phyloP scores from a whole-genome alignment of 2,329 filamentous ascomycete species.

The Tolypocladium tundrense region DNA sequence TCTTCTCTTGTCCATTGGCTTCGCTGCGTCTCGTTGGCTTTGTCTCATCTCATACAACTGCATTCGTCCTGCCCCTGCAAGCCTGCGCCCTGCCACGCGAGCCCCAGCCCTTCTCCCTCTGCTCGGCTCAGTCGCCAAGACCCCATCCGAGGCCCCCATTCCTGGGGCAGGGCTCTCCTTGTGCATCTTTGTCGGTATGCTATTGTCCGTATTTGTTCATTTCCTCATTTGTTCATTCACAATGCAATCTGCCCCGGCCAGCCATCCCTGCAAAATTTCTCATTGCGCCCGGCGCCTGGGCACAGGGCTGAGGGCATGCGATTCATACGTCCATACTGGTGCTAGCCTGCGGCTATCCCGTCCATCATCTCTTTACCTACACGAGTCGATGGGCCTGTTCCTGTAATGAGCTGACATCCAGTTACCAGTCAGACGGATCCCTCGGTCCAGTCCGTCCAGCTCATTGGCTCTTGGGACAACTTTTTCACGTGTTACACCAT shows the following conservation, averaged over 20 bases:
- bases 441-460: slow-evolving; percentile 58
- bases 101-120: background rate
- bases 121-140: background rate
- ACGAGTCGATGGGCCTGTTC: background rate
- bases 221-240: background rate
- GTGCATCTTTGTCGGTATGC: background rate
- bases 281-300: background rate
- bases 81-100: background rate
- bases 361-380: background rate
- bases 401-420: slow-evolving; percentile 9
- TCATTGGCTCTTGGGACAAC: slow-evolving; percentile 94
- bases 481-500: slow-evolving; percentile 71
- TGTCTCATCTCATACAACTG: background rate
- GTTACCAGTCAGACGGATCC: slow-evolving; percentile 45
- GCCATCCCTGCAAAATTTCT: background rate
- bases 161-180: background rate
- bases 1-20: slow-evolving; percentile 4
- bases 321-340: background rate
- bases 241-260: background rate
- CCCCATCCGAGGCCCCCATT: background rate
- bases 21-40: background rate
- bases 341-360: background rate
- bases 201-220: background rate
- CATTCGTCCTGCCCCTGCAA: background rate
- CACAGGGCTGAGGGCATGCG: background rate